Conservation (phyloP, 2,329 filamentous ascomycete species). For the Lecanicillium sp. region DNA sequence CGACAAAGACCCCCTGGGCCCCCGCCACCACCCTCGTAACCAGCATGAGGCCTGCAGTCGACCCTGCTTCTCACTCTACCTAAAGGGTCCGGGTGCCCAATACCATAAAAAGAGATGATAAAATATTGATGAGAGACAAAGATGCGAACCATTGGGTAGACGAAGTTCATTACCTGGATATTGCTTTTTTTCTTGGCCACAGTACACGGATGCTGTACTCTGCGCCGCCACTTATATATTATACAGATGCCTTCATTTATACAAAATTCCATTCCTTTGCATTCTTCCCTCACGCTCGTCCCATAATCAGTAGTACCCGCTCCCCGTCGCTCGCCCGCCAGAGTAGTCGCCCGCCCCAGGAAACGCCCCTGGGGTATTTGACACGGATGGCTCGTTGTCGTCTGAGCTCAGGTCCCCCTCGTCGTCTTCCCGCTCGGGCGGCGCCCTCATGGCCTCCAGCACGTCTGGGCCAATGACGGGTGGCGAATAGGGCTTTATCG, state of each 20-base stretch:
- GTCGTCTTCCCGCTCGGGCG: slow-evolving; percentile 29
- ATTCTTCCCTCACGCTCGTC: not conserved
- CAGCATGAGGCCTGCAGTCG: no score
- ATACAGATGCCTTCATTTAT: not conserved
- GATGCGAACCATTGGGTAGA: no score
- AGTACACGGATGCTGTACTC: no score
- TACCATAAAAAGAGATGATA: no score
- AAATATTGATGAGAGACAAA: no score
- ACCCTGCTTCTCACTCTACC: no score
- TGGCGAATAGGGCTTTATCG: slow-evolving; percentile 59
- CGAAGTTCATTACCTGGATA: no score
- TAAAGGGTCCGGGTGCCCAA: no score
- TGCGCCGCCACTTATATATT: no score
- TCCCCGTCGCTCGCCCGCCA: slow-evolving; percentile 24
- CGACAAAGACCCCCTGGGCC: no score
- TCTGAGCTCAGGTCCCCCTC: slow-evolving; percentile 33
- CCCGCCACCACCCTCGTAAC: no score
- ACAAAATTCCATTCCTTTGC: not conserved
- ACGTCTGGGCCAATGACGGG: slow-evolving; percentile 59
- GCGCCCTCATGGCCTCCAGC: slow-evolving; percentile 53
- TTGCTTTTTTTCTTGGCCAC: no score
- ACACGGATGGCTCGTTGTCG: slow-evolving; percentile 27
- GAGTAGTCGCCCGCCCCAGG: slow-evolving; percentile 41
- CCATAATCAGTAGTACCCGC: slow-evolving; percentile 31
- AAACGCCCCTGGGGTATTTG: slow-evolving; percentile 42